Evolutionary conservation across 352 stramenopile species (phyloP), one percentile per base, ranked within the genome.

Genomic region (Phytophthora ramorum): DNA sequence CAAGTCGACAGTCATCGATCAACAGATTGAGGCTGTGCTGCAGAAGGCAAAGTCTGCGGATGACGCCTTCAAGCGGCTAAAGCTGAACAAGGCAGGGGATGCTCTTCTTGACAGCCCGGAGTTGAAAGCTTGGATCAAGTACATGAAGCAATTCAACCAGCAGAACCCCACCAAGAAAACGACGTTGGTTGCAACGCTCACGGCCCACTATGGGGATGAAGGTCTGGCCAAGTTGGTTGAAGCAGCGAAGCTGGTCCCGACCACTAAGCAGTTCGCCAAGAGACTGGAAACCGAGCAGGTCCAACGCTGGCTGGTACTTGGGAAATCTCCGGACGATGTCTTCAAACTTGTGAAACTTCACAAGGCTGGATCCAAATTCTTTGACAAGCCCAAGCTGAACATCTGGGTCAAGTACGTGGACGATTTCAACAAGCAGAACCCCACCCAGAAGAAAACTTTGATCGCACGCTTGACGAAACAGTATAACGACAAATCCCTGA

Each of bases 211-310:
- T 13, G 53, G 53, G 9, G 53, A n/a, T 4, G 41, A 61, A 35
- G n/a, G n/a, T 16, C 8, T 61, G 41, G 17, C 47, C 47, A 55
- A 41, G 30, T 43, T 55, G 8, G 12, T 55, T 5, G 47, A 41
- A 28, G 17, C 28, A 10, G 47, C 30, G 10, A 43, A 55, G 17
- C 30, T 38, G 9, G 47, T 30, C 2, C 16, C 49, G 1, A 26
- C 12, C 12, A 44, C 40, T n/a, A 22, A 32, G n/a, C 28, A 2
- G 5, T 30, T 61, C 4, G 59, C 59, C 5, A 67, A 61, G 19
- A 32, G n/a, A 3, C 7, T 67, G n/a, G 32, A 68, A 22, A 17
- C 17, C 2, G 60, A 68, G 24, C 60, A 63, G 34, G 20, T 57
- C 8, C 43, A 50, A 20, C 51, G 35, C n/a, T 67, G 59, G 59